Percentiles rank a stretch among this genome's conserved stretches.
phyloP scores from a whole-genome alignment of 768 basidiomycete genomes.

The Pleurotus citrinopileatus region DNA sequence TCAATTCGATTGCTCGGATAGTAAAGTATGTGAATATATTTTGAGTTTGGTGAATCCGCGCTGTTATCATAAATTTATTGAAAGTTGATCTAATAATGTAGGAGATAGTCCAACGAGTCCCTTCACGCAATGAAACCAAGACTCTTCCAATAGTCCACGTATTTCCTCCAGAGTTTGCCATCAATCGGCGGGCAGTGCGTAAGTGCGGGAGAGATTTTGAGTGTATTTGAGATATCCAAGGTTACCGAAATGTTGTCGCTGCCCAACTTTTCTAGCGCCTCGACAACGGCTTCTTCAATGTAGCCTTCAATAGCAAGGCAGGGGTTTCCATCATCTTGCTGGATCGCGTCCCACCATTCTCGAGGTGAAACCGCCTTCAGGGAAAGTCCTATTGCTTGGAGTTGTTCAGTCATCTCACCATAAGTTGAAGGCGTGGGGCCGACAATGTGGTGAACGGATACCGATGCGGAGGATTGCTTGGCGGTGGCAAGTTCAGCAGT shows the following conservation, averaged over 20 bases:
- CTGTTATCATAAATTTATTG: too few species aligned
- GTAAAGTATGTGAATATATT: too few species aligned
- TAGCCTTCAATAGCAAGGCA: slow-evolving; percentile 12
- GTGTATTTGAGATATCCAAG: slow-evolving; percentile 10
- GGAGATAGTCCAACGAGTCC: too few species aligned
- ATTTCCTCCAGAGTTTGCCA: slow-evolving; percentile 9
- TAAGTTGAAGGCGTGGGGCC: not conserved
- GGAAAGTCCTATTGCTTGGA: not conserved
- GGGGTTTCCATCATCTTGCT: slow-evolving; percentile 11
- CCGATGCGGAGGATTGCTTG: not conserved
- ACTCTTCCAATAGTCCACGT: slow-evolving; percentile 7
- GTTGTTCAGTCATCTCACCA: slow-evolving; percentile 1
- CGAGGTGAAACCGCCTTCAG: not conserved
- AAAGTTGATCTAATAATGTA: too few species aligned
- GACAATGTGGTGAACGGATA: slow-evolving; percentile 10
- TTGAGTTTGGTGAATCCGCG: too few species aligned
- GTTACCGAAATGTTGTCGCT: not conserved
- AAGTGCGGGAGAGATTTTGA: slow-evolving; percentile 1
- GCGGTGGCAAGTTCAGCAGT: slow-evolving; percentile 12
- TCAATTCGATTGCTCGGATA: too few species aligned
- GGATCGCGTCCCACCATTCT: slow-evolving; percentile 13
- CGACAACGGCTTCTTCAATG: slow-evolving; percentile 13
- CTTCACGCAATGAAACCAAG: slow-evolving; percentile 7
- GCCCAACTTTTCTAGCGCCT: not conserved
- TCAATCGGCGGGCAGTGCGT: slow-evolving; percentile 10